Evolutionary conservation across 2,329 filamentous ascomycete genomes (phyloP).

Genomic region (Pseudocercospora pini-densiflorae): DNA sequence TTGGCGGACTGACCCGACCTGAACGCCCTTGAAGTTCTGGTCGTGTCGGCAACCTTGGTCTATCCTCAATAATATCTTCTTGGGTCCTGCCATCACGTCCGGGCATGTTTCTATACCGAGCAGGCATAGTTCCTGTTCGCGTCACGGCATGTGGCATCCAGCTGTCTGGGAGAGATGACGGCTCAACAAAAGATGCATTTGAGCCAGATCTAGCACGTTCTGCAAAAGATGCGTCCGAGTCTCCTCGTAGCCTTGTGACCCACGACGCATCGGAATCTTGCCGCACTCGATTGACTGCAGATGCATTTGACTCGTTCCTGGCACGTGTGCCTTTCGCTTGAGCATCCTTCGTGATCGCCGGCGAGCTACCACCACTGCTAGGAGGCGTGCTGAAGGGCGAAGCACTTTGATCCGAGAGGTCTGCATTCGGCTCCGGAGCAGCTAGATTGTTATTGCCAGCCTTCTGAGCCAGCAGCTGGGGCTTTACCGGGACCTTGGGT

Average conservation of each 20-base stretch:
- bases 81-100: slow-evolving; percentile 12
- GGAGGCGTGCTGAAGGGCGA: slow-evolving; percentile 91
- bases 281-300: slow-evolving; percentile 33
- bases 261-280: slow-evolving; percentile 36
- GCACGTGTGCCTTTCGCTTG: neutral
- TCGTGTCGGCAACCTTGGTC: slow-evolving; percentile 38
- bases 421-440: slow-evolving; percentile 47
- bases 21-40: slow-evolving; percentile 38
- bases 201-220: slow-evolving; percentile 33
- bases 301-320: slow-evolving; percentile 31
- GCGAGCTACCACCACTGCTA: slow-evolving; percentile 66
- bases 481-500: slow-evolving; percentile 61
- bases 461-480: slow-evolving; percentile 30
- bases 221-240: slow-evolving; percentile 34
- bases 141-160: slow-evolving; percentile 28
- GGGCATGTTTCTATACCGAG: slow-evolving; percentile 29
- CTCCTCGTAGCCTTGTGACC: slow-evolving; percentile 32
- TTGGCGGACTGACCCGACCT: slow-evolving; percentile 36
- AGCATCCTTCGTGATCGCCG: slow-evolving; percentile 24
- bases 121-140: slow-evolving; percentile 30
- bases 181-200: slow-evolving; percentile 36
- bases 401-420: slow-evolving; percentile 50
- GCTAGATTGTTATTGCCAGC: slow-evolving; percentile 27
- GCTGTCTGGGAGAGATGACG: slow-evolving; percentile 35
- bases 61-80: slow-evolving; percentile 35